Evolutionary conservation across 306 rosid species (phyloP).

Genomic region (Cucurbita maxima): DNA sequence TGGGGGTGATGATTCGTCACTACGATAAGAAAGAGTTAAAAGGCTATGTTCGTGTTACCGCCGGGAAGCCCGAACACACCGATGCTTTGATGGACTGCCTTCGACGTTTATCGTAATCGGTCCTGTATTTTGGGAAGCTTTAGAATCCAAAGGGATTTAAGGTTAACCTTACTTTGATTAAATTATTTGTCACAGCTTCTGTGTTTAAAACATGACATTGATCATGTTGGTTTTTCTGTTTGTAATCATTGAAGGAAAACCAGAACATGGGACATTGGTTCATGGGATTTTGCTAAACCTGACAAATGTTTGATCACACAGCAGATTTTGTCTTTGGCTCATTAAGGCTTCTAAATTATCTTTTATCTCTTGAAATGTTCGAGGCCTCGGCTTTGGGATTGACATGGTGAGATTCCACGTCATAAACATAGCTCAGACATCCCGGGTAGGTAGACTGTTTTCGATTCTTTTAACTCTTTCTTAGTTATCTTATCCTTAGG

Average conservation of each 20-base stretch:
- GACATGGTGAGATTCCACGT: too few species aligned
- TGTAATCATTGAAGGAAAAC: background rate
- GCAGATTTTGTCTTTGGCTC: background rate
- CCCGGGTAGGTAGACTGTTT: too few species aligned
- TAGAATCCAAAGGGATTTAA: background rate
- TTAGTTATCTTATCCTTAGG: too few species aligned
- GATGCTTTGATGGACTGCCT: constrained; percentile 57
- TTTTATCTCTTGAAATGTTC: too few species aligned
- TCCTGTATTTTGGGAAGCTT: background rate
- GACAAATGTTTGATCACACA: background rate
- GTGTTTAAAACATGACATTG: background rate
- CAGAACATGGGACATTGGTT: background rate
- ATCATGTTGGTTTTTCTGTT: background rate
- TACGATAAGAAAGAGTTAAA: constrained; percentile 75
- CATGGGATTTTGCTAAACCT: background rate
- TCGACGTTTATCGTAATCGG: constrained; percentile 13
- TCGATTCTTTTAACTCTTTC: too few species aligned
- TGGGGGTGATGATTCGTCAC: constrained; percentile 98
- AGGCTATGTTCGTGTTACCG: constrained; percentile 81
- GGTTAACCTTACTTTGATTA: background rate
- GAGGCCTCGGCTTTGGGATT: too few species aligned
- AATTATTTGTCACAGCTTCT: background rate
- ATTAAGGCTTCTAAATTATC: too few species aligned
- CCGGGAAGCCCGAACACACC: constrained; percentile 93
- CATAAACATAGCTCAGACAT: too few species aligned